Evolutionary conservation across 495 filamentous ascomycete species (phyloP), one percentile per base, ranked within the genome.

Genomic region (Patellaria atrata): DNA sequence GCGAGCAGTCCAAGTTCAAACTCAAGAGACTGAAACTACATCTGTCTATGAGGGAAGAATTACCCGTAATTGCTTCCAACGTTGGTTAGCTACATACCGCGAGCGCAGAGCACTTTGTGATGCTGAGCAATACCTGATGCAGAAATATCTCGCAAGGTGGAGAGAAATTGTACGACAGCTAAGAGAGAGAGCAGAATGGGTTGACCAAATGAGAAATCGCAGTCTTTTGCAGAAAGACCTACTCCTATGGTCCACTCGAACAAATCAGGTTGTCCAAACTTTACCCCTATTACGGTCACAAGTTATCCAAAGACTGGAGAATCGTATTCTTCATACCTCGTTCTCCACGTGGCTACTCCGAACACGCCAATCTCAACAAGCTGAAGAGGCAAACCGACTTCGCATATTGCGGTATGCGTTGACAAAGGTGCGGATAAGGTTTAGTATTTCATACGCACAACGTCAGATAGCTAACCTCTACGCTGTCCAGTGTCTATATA

Each of bases 361-460:
- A 12, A 50, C 61, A 3, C 58, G 58, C 20, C 60, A 64, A 35
- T 51, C 63, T 17, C 54, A 58, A n/a, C 62, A 68, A 48, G 76
- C 77, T n/a, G 46, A 56, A 10, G 55, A 61, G 22, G 55, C 75
- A 26, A 61, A 77, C 43, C 62, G 53, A 17, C 37, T 56, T 38
- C 62, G 72, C 25, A 49, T 74, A 22, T 41, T 77, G 27, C 64
- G 65, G 19, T 73, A 71, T 47, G 56, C 69, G 6, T 77, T 67
- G 64, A 71, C 69, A 1, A n/a, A n/a, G n/a, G n/a, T n/a, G n/a
- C n/a, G n/a, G n/a, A n/a, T n/a, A n/a, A n/a, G n/a, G n/a, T n/a
- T n/a, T n/a, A n/a, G n/a, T n/a, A n/a, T n/a, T n/a, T 47, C 60
- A 9, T 83, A 77, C 77, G 79, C 78, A 36, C 72, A 79, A 54